These are phyloP conservation scores for Bimuria novae-zelandiae DNA, from an alignment of 2,329 filamentous ascomycete species.

Conservation along the genomic window DNA sequence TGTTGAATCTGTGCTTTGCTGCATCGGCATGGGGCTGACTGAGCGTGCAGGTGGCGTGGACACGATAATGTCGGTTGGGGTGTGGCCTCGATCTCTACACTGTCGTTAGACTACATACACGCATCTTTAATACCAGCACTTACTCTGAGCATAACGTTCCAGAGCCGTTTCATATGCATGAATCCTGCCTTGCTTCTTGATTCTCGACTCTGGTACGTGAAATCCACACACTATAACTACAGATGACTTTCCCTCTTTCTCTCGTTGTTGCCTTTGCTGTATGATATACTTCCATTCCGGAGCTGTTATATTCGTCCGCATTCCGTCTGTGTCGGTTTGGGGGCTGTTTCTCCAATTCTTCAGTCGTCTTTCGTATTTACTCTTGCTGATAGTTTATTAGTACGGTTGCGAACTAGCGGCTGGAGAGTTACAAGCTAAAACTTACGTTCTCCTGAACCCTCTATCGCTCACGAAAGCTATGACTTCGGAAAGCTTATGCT, in stretches of 20 bases:
- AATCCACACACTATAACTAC: neutral
- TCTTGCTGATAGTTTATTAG: constrained; percentile 6
- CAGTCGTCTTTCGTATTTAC: constrained; percentile 12
- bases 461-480: constrained; percentile 2
- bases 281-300: constrained; percentile 5
- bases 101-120: neutral
- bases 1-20: neutral
- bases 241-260: neutral
- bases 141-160: neutral
- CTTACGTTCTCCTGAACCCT: constrained; percentile 15
- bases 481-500: constrained; percentile 9
- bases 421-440: neutral
- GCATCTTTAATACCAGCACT: neutral
- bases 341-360: constrained; percentile 12
- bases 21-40: neutral
- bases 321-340: constrained; percentile 4
- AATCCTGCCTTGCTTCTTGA: neutral
- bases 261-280: neutral
- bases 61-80: neutral
- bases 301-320: neutral
- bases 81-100: neutral
- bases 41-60: neutral
- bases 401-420: too few species aligned
- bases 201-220: neutral
- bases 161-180: neutral